Conservation (phyloP, 1,139 yeast species). For the Sugiyamaella paludigena region DNA sequence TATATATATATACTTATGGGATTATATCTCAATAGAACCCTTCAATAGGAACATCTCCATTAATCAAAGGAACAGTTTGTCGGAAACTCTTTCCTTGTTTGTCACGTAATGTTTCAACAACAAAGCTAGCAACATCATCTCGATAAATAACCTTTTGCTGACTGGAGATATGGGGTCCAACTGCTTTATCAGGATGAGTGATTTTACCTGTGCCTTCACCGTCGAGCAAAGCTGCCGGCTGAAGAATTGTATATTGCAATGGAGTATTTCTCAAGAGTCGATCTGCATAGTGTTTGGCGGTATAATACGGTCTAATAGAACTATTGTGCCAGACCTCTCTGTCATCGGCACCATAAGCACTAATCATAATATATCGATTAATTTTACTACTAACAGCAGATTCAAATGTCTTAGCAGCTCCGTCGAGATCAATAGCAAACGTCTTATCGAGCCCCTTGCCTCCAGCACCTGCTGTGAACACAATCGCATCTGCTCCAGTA, state of each 20-base stretch:
- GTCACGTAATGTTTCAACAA: conserved; percentile 17
- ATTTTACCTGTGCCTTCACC: conserved; percentile 43
- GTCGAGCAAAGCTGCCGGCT: conserved; percentile 48
- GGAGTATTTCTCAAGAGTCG: conserved; percentile 42
- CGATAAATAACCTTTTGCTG: conserved; percentile 13
- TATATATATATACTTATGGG: too few relatives aligned
- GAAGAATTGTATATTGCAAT: conserved; percentile 53
- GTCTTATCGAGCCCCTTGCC: conserved; percentile 50
- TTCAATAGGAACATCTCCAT: conserved; percentile 20
- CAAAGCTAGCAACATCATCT: conserved; percentile 23
- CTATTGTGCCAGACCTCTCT: conserved; percentile 43
- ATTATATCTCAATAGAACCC: conserved; percentile 10
- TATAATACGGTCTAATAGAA: conserved; percentile 44
- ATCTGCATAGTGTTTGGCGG: conserved; percentile 60
- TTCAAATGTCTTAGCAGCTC: conserved; percentile 57
- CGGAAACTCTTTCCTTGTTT: conserved; percentile 13
- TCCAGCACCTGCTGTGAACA: conserved; percentile 64
- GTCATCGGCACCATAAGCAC: conserved; percentile 55
- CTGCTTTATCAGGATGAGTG: conserved; percentile 9
- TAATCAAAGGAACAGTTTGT: conserved; percentile 22
- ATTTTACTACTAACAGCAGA: conserved; percentile 51
- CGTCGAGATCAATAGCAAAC: conserved; percentile 59
- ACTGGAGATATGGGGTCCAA: not conserved
- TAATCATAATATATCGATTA: conserved; percentile 51
- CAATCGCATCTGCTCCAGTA: conserved; percentile 48